These are phyloP conservation scores for Rhazya stricta DNA, from an alignment of 257 asterid species.

Conservation along the genomic window DNA sequence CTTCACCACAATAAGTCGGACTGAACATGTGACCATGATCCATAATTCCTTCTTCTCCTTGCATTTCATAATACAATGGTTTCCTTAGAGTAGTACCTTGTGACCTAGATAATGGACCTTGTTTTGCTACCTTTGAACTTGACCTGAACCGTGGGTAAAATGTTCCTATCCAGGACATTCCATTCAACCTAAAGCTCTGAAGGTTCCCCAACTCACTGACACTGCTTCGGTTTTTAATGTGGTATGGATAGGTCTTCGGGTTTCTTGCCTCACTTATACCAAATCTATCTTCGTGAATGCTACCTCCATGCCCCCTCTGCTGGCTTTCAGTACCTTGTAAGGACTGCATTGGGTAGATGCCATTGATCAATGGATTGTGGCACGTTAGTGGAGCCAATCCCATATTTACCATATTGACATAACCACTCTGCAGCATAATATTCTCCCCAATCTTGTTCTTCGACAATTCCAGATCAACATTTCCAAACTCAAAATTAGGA, in stretches of 20 bases:
- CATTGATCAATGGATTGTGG: constrained; percentile 2
- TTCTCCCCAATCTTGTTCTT: constrained; percentile 9
- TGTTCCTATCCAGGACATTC: constrained; percentile 6
- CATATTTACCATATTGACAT: background rate
- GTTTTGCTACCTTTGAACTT: constrained; percentile 6
- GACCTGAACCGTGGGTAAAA: constrained; percentile 2
- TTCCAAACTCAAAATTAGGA: background rate
- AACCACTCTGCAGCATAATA: constrained; percentile 8
- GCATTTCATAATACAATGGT: background rate
- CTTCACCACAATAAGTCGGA: background rate
- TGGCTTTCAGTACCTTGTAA: background rate
- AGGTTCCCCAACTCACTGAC: background rate
- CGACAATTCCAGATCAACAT: background rate
- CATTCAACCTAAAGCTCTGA: constrained; percentile 6
- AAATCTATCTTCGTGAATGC: constrained; percentile 3
- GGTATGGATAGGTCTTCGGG: constrained; percentile 3
- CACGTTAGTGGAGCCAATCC: background rate
- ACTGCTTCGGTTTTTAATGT: background rate
- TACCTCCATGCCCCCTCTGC: background rate
- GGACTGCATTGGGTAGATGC: background rate
- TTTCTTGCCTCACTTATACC: constrained; percentile 14
- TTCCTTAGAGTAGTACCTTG: background rate
- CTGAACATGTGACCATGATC: background rate
- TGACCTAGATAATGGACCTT: background rate
- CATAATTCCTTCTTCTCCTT: background rate